A percentile compares a stretch with the other conserved stretches of the same genome.
These are phyloP conservation scores for Talaromyces adpressus DNA, from an alignment of 495 filamentous ascomycete species.

Conservation along the genomic window DNA sequence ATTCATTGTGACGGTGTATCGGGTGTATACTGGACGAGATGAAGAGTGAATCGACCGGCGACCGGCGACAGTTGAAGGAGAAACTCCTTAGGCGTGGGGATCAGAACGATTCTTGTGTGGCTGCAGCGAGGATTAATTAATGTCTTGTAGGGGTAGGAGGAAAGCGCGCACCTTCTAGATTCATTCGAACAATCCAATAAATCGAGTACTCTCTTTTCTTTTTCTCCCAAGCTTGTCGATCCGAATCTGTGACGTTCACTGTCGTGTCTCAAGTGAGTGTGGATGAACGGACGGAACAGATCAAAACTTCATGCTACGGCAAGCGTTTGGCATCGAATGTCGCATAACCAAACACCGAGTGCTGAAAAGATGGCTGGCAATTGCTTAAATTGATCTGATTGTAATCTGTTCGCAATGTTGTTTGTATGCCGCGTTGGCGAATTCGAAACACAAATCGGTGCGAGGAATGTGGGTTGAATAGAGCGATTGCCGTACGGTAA, in stretches of 20 bases:
- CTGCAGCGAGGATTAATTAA: not conserved
- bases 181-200: not conserved
- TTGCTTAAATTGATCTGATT: not conserved
- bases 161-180: not conserved
- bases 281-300: not conserved
- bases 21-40: not conserved
- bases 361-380: not conserved
- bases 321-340: not conserved
- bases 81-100: not conserved
- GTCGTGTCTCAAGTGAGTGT: not conserved
- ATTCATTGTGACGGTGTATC: slow-evolving; percentile 47
- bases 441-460: not conserved
- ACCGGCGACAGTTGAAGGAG: not conserved
- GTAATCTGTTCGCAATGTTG: not conserved
- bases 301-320: slow-evolving; percentile 4
- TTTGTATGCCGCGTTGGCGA: not conserved
- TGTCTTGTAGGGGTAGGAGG: not conserved
- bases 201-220: not conserved
- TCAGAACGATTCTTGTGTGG: not conserved
- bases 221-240: not conserved
- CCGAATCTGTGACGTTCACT: not conserved
- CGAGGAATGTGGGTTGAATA: slow-evolving; percentile 2
- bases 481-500: not conserved
- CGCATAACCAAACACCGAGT: not conserved
- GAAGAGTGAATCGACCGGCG: not conserved